Base-by-base conservation (phyloP, 305 asterid genomes). In the Rubia tinctorum region DNA sequence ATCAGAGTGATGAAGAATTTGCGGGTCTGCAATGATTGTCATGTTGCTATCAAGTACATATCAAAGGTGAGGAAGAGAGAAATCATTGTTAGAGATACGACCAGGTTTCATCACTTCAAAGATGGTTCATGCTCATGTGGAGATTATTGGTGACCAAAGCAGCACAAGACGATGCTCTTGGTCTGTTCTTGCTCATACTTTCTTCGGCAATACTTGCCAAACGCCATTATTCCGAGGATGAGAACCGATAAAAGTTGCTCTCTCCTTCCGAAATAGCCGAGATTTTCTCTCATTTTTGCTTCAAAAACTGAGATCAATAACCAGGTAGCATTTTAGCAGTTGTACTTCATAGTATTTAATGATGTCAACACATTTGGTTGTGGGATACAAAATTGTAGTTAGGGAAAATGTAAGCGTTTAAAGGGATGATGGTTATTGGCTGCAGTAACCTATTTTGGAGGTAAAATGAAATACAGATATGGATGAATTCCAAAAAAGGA, bases 1-100 rank as follows among this genome's bases (percentile, higher is more conserved):
- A 89, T 92, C 39, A 84, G 97, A 87, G 87, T 94, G 76, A 92
- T 92, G 93, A 94, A 94, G 87, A 94, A 94, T 62, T 70, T 94
- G 81, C 85, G 97, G 37, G 89, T 90, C 17, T 92, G 98, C 49
- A 80, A 82, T 10, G 99, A 94, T 73, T 94, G 98, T 23, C 97
- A 92, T 68, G 84, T 74, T 76, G 86, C 89, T 60, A 86, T 92
- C 77, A 92, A 90, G 87, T 80, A 76, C 77, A 82, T 89, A 65
- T 89, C 99, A 4, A 68, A 78, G 76, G 83, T 89, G 10, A 88
- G 77, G 69, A 83, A 80, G 12, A 78, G 95, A 76, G 92, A 90
- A 66, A 90, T 94, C 70, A 62, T 86, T 63, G 80, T 89, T n/a
- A 79, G 98, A 27, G 98, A 94, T 79, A 74, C 86, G 0, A 89